A percentile compares a stretch with the other conserved stretches of the same genome.
Conservation (phyloP, 108 stramenopile genomes). For the Pseudonitzschia pungens region DNA sequence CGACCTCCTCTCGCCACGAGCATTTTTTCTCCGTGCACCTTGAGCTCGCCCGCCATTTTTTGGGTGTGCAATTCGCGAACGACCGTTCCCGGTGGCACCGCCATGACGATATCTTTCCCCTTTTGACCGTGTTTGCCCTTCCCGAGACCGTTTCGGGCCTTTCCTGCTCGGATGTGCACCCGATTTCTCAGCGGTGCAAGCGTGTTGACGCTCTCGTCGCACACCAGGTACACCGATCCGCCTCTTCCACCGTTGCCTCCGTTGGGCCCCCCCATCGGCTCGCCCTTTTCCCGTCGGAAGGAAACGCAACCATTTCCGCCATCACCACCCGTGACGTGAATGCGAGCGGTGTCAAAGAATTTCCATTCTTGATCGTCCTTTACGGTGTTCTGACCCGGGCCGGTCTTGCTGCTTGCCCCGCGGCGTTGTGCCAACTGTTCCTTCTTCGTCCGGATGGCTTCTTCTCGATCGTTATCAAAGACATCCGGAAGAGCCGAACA, state of each 20-base stretch:
- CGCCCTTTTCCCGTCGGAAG: slow-evolving; percentile 90
- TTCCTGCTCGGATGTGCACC: slow-evolving; percentile 76
- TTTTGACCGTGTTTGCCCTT: slow-evolving; percentile 75
- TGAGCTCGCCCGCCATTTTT: slow-evolving; percentile 88
- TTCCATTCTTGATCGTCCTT: slow-evolving; percentile 84
- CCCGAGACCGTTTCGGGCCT: slow-evolving; percentile 86
- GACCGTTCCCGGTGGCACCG: slow-evolving; percentile 93
- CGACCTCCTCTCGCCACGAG: slow-evolving; percentile 92
- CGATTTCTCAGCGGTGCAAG: slow-evolving; percentile 77
- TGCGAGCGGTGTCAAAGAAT: slow-evolving; percentile 89
- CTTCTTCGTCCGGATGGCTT: slow-evolving; percentile 26
- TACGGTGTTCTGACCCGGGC: background rate
- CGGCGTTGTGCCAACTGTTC: slow-evolving; percentile 22
- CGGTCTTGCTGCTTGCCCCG: slow-evolving; percentile 1
- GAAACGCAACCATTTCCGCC: slow-evolving; percentile 96
- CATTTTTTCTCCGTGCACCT: slow-evolving; percentile 69
- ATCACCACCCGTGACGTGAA: slow-evolving; percentile 88
- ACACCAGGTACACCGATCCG: slow-evolving; percentile 78
- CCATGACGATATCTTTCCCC: slow-evolving; percentile 69
- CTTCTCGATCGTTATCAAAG: slow-evolving; percentile 39
- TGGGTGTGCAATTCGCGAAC: slow-evolving; percentile 86
- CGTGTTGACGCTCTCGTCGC: slow-evolving; percentile 85
- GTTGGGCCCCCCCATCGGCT: slow-evolving; percentile 88
- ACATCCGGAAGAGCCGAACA: slow-evolving; percentile 19
- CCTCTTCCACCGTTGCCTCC: slow-evolving; percentile 91